Conservation (phyloP, 768 basidiomycete genomes). For the Lentinus brumalis region DNA sequence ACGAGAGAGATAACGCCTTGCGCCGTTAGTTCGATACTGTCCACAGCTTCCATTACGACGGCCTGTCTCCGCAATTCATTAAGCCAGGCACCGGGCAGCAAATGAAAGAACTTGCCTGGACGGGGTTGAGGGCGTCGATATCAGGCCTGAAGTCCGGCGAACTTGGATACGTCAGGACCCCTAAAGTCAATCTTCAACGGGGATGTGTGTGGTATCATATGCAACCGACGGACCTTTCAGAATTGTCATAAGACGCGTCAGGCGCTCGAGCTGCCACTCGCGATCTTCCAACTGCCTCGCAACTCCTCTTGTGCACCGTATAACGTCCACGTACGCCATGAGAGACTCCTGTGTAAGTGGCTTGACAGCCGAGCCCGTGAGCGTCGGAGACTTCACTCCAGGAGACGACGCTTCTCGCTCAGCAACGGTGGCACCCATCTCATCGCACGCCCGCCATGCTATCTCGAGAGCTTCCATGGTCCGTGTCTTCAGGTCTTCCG, state of each 20-base stretch:
- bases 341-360: slow-evolving; percentile 87
- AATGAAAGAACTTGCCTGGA: slow-evolving; percentile 56
- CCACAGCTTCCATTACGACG: slow-evolving; percentile 71
- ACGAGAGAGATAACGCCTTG: slow-evolving; percentile 70
- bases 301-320: slow-evolving; percentile 58
- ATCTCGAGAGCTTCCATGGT: slow-evolving; percentile 55
- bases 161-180: slow-evolving; percentile 74
- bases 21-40: slow-evolving; percentile 63
- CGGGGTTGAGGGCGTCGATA: slow-evolving; percentile 75
- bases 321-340: slow-evolving; percentile 75
- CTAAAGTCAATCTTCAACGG: slow-evolving; percentile 35
- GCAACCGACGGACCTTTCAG: slow-evolving; percentile 57
- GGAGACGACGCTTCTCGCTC: slow-evolving; percentile 25
- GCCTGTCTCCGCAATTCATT: slow-evolving; percentile 44
- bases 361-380: neutral
- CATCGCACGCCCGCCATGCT: slow-evolving; percentile 71
- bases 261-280: slow-evolving; percentile 68
- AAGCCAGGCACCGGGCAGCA: slow-evolving; percentile 5
- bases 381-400: neutral
- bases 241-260: slow-evolving; percentile 73
- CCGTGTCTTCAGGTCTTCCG: slow-evolving; percentile 35
- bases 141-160: slow-evolving; percentile 91
- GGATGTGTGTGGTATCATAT: neutral
- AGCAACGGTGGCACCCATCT: slow-evolving; percentile 59
- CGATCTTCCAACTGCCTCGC: slow-evolving; percentile 47